These are phyloP conservation scores for Emericellopsis cladophorae DNA, from an alignment of 2,329 filamentous ascomycete genomes.

Conservation along the genomic window DNA sequence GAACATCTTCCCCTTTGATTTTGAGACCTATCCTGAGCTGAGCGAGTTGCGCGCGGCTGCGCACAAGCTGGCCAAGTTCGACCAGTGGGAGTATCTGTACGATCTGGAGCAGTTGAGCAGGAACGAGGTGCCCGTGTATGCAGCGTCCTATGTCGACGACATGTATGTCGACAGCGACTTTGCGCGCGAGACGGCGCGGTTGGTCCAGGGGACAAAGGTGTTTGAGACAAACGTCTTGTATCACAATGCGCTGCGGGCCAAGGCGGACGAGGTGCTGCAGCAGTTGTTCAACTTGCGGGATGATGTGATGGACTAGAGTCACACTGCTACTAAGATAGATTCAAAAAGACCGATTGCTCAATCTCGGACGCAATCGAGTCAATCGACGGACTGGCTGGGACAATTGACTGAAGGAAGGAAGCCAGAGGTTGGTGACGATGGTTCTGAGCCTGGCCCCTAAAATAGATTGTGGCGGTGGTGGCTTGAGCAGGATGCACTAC, in stretches of 20 bases:
- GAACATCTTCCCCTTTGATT: constrained; percentile 83
- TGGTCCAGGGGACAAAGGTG: constrained; percentile 65
- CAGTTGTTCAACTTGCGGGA: constrained; percentile 69
- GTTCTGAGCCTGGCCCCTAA: too few species aligned
- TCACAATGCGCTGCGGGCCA: constrained; percentile 67
- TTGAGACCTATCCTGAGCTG: constrained; percentile 69
- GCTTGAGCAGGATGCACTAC: too few species aligned
- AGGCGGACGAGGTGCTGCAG: constrained; percentile 63
- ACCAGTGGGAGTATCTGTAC: constrained; percentile 67
- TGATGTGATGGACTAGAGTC: constrained; percentile 39
- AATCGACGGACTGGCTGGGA: too few species aligned
- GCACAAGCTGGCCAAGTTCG: constrained; percentile 52
- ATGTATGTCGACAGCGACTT: constrained; percentile 83
- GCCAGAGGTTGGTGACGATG: too few species aligned
- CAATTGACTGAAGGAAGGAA: too few species aligned
- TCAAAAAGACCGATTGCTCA: too few species aligned
- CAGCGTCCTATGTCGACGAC: constrained; percentile 72
- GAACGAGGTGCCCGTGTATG: constrained; percentile 78
- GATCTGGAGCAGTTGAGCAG: constrained; percentile 57
- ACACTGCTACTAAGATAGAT: too few species aligned
- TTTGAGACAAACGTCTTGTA: constrained; percentile 81
- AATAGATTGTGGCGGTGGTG: too few species aligned
- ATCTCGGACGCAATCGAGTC: too few species aligned
- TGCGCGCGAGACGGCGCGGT: constrained; percentile 58
- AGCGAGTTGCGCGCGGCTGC: constrained; percentile 55